A percentile compares a stretch with the other conserved stretches of the same genome.
phyloP scores from a whole-genome alignment of 2,329 filamentous ascomycete species.

The Pleomassaria siparia region DNA sequence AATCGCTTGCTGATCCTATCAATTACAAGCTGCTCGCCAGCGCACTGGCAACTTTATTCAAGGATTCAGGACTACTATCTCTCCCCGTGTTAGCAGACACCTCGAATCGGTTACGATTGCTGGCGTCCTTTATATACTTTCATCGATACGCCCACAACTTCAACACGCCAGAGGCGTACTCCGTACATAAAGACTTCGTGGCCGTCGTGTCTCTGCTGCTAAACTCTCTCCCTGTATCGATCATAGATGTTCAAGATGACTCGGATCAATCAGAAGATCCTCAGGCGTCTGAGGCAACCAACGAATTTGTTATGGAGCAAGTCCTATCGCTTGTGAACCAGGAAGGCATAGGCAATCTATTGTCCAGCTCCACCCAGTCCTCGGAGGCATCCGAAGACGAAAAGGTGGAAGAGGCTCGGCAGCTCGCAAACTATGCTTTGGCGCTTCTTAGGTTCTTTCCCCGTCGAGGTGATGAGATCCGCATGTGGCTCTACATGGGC shows the following conservation, averaged over 20 bases:
- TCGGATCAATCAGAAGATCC: conserved; percentile 30
- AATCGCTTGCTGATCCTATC: conserved; percentile 49
- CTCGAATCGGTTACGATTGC: conserved; percentile 55
- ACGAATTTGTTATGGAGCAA: conserved; percentile 62
- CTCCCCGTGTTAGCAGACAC: conserved; percentile 35
- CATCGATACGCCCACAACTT: conserved; percentile 52
- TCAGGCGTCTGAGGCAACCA: conserved; percentile 45
- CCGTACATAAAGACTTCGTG: conserved; percentile 57
- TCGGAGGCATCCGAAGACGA: conserved; percentile 39
- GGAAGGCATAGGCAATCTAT: conserved; percentile 67
- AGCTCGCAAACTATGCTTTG: conserved; percentile 82
- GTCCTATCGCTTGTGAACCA: conserved; percentile 73
- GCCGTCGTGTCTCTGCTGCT: conserved; percentile 58
- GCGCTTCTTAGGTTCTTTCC: conserved; percentile 86
- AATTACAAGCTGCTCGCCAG: conserved; percentile 52
- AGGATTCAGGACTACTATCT: conserved; percentile 24
- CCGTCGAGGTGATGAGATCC: conserved; percentile 77
- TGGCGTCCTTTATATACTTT: conserved; percentile 63
- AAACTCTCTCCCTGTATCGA: conserved; percentile 57
- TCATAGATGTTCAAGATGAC: conserved; percentile 53
- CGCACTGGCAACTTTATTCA: conserved; percentile 34
- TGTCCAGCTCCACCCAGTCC: conserved; percentile 48
- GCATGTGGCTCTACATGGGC: conserved; percentile 89
- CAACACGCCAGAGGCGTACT: conserved; percentile 40
- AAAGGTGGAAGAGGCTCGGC: conserved; percentile 62